Percentiles rank a stretch among this genome's conserved stretches.
These are phyloP conservation scores for Metschnikowia corniflorae DNA, from an alignment of 805 yeast genomes.

Conservation along the genomic window DNA sequence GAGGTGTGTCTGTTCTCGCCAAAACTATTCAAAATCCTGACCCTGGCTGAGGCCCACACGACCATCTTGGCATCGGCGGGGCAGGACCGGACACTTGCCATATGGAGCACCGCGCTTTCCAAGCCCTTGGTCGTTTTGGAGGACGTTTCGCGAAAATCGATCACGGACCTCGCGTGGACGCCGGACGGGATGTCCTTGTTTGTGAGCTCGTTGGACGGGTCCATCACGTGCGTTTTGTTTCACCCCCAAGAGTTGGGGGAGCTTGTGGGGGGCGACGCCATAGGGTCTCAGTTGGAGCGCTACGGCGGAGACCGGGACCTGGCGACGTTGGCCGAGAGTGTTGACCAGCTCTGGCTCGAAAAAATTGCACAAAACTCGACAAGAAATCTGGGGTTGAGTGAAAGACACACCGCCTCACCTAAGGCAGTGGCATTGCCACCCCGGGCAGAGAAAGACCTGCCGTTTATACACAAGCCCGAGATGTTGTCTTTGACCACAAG, in stretches of 20 bases:
- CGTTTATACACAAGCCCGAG: not conserved
- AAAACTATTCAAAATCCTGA: conserved; percentile 47
- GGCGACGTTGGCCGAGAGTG: conserved; percentile 81
- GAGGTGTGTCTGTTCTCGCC: conserved; percentile 79
- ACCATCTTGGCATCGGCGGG: conserved; percentile 94
- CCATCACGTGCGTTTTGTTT: conserved; percentile 65
- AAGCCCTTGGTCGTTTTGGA: conserved; percentile 78
- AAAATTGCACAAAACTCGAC: not conserved
- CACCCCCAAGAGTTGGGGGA: conserved; percentile 61
- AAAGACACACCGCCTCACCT: too few species aligned
- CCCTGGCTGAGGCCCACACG: conserved; percentile 33
- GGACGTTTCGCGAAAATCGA: conserved; percentile 70
- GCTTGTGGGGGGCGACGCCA: conserved; percentile 59
- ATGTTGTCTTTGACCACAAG: not conserved
- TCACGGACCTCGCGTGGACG: conserved; percentile 88
- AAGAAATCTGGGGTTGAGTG: not conserved
- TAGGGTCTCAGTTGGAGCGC: conserved; percentile 66
- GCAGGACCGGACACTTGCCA: conserved; percentile 81
- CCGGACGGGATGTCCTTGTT: conserved; percentile 75
- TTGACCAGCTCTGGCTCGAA: conserved; percentile 61
- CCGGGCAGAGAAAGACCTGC: not conserved
- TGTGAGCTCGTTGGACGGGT: conserved; percentile 80
- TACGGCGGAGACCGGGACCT: conserved; percentile 89
- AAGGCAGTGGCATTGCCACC: not conserved
- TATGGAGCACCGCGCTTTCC: conserved; percentile 79